A percentile compares a stretch with the other conserved stretches of the same genome.
phyloP scores from a whole-genome alignment of 2,329 filamentous ascomycete genomes.

The Fusarium sp. region DNA sequence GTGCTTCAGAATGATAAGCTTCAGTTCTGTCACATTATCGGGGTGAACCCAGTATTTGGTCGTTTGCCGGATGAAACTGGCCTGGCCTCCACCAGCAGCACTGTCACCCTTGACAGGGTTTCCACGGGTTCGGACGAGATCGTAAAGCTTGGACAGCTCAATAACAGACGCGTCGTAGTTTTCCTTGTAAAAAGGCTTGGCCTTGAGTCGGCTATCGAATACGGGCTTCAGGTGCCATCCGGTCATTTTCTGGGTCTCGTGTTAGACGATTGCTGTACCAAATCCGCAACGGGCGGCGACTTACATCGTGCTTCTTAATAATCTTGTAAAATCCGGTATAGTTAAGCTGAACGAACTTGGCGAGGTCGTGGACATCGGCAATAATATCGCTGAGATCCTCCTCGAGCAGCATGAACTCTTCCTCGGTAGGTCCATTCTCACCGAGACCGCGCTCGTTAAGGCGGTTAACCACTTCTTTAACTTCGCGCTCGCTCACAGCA shows the following conservation, averaged over 20 bases:
- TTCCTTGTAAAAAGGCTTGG: conserved; percentile 98
- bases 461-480: conserved; percentile 84
- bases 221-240: conserved; percentile 92
- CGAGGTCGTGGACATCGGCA: conserved; percentile 96
- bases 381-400: conserved; percentile 98
- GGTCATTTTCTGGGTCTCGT: conserved; percentile 81
- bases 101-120: conserved; percentile 94
- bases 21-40: conserved; percentile 97
- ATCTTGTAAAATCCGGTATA: conserved; percentile 99
- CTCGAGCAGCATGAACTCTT: conserved; percentile 93
- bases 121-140: conserved; percentile 90
- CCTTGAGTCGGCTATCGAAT: conserved; percentile 94
- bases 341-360: conserved; percentile 98
- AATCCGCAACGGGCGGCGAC: conserved; percentile 45
- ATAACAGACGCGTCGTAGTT: conserved; percentile 98
- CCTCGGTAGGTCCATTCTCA: conserved; percentile 77
- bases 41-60: conserved; percentile 99
- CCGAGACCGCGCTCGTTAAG: conserved; percentile 71
- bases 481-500: conserved; percentile 86
- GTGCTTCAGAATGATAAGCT: conserved; percentile 97
- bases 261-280: conserved; percentile 32
- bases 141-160: conserved; percentile 93
- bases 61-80: conserved; percentile 95
- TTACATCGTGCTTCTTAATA: conserved; percentile 98
- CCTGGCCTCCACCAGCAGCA: conserved; percentile 88